Evolutionary conservation across 1,284 basidiomycete genomes (phyloP).

Genomic region (Puccinia horiana): DNA sequence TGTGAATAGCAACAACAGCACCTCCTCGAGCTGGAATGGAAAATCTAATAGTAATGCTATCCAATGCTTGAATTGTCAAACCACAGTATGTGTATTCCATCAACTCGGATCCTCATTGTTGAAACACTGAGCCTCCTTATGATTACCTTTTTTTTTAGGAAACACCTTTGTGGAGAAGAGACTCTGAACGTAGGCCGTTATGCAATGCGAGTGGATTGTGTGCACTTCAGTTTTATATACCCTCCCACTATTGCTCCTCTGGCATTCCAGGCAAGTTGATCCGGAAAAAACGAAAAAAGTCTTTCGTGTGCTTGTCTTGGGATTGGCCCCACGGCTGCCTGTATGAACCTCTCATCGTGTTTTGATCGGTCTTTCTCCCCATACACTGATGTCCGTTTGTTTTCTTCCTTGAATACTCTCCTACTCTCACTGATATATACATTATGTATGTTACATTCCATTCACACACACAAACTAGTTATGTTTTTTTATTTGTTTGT

Average conservation of each 20-base stretch:
- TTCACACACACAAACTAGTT: background rate
- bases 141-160: conserved; percentile 49
- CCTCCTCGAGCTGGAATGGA: background rate
- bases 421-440: no score
- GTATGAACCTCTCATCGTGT: no score
- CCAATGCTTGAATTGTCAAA: conserved; percentile 34
- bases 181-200: conserved; percentile 58
- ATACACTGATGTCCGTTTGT: no score
- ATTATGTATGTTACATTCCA: no score
- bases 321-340: no score
- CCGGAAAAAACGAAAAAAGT: no score
- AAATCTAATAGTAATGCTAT: background rate
- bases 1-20: background rate
- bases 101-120: background rate
- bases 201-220: conserved; percentile 58
- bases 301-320: no score
- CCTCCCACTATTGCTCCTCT: no score
- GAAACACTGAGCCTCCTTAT: background rate
- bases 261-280: no score
- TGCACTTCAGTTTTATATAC: no score
- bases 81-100: conserved; percentile 16
- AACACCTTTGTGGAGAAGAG: conserved; percentile 58
- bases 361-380: no score
- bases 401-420: no score
- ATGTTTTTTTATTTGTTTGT: background rate